Percentiles rank a stretch among this genome's conserved stretches.
Conservation (phyloP, 2,329 filamentous ascomycete genomes). For the Scytalidium lignicola region DNA sequence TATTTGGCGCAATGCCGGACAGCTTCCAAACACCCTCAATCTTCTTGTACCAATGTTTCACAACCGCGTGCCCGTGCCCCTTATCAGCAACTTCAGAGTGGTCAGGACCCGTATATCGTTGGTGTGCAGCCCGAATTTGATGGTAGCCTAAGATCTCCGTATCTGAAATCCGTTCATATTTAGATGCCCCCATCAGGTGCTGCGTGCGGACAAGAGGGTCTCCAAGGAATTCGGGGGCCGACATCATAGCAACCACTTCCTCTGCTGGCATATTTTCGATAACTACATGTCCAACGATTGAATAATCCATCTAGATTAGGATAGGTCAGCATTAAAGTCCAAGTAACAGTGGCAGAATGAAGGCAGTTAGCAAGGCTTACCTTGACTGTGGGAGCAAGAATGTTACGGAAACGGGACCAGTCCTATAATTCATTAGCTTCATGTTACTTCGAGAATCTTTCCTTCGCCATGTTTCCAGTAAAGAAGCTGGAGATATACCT, state of each 20-base stretch:
- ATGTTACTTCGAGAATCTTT: not conserved
- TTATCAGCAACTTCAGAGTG: constrained; percentile 43
- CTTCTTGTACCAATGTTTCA: constrained; percentile 50
- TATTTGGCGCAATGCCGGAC: constrained; percentile 12
- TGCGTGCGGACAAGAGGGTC: constrained; percentile 58
- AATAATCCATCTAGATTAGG: constrained; percentile 60
- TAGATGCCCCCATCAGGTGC: constrained; percentile 56
- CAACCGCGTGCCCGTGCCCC: constrained; percentile 51
- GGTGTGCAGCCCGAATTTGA: constrained; percentile 54
- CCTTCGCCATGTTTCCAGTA: too few species aligned
- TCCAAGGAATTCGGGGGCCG: constrained; percentile 49
- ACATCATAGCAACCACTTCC: constrained; percentile 55
- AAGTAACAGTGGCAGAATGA: too few species aligned
- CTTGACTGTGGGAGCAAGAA: constrained; percentile 56
- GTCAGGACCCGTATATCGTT: constrained; percentile 45
- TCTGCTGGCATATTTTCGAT: constrained; percentile 57
- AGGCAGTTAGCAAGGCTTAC: too few species aligned
- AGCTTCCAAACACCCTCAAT: constrained; percentile 41
- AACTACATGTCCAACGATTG: constrained; percentile 52
- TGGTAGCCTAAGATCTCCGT: constrained; percentile 52
- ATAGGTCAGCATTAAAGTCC: constrained; percentile 2
- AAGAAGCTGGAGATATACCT: constrained; percentile 23
- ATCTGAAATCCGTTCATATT: constrained; percentile 52
- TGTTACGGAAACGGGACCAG: constrained; percentile 53
- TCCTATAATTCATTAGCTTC: constrained; percentile 31